These are phyloP conservation scores for Asterella californica DNA, from an alignment of 225 moss, liverwort and hornwort species.

Conservation along the genomic window DNA sequence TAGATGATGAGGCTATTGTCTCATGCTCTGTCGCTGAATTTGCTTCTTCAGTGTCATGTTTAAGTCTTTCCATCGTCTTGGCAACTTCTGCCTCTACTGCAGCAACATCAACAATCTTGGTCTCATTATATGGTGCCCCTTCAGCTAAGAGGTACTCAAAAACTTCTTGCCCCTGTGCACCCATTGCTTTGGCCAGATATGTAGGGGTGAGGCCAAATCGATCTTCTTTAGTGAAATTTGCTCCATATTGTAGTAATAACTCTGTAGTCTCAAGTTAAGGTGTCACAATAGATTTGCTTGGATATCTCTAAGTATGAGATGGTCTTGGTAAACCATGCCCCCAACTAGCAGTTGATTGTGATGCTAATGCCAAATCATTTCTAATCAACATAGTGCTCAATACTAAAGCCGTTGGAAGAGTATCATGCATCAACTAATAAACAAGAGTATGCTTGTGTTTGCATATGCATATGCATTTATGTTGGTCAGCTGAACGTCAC, in stretches of 20 bases:
- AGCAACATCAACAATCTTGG: conserved; percentile 37
- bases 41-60: conserved; percentile 8
- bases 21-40: not conserved
- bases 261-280: conserved; percentile 49
- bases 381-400: not conserved
- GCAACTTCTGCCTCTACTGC: conserved; percentile 66
- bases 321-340: not conserved
- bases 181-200: conserved; percentile 85
- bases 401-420: not conserved
- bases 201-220: conserved; percentile 76
- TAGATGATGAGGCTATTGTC: conserved; percentile 8
- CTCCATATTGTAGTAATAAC: conserved; percentile 72
- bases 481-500: not conserved
- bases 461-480: not conserved
- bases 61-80: conserved; percentile 44
- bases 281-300: not conserved
- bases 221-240: conserved; percentile 66
- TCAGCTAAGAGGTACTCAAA: conserved; percentile 82
- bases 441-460: not conserved
- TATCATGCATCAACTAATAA: not conserved
- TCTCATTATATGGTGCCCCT: conserved; percentile 91
- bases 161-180: conserved; percentile 66
- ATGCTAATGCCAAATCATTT: not conserved
- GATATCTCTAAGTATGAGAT: not conserved
- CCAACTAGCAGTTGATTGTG: not conserved